Base-by-base conservation (phyloP, 495 filamentous ascomycete species). In the Hypoxylon subgilvum region DNA sequence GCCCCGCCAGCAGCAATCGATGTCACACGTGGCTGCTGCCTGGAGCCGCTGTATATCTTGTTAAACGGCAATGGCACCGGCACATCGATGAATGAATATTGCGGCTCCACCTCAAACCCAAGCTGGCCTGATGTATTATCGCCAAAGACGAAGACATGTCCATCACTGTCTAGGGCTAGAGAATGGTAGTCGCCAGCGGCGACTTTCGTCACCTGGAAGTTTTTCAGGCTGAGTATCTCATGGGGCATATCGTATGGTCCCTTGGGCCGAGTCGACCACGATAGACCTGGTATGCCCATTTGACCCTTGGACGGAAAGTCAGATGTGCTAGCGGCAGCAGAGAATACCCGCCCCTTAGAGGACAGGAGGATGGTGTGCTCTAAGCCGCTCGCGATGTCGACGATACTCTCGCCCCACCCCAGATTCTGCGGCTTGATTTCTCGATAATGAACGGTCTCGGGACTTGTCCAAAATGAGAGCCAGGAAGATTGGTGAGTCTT, bases 161-260 rank as follows among this genome's bases (percentile, higher is more conserved):
- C 94, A 35, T 88, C 74, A 19, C 77, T 79, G 65, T 91, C 89
- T 13, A 91, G 77, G 1, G 80, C 87, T 8, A 96, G 74, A 19
- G 91, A 93, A 71, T 98, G 94, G 58, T 87, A 87, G 67, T 96
- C 92, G 21, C 94, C 94, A 8, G 90, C 70, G 0, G 93, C 92
- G 51, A 97, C 85, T 42, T 87, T 77, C 6, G 76, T 71, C 31
- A 96, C 84, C 3, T 69, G 72, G 25, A 48, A 83, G 3, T 83
- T 86, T 35, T 81, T 82, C 0, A 84, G 81, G 2, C 48, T 65
- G 1, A 51, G 36, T 1, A 81, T 63, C 64, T 96, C 90, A 63
- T 96, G 89, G 13, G 85, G 88, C 49, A 83, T 76, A 65, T 97
- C 91, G 52, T 88, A 94, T 1, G 87, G 79, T 0, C 90, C 93